phyloP scores from a whole-genome alignment of 768 basidiomycete species.

The Lyophyllum shimeji region DNA sequence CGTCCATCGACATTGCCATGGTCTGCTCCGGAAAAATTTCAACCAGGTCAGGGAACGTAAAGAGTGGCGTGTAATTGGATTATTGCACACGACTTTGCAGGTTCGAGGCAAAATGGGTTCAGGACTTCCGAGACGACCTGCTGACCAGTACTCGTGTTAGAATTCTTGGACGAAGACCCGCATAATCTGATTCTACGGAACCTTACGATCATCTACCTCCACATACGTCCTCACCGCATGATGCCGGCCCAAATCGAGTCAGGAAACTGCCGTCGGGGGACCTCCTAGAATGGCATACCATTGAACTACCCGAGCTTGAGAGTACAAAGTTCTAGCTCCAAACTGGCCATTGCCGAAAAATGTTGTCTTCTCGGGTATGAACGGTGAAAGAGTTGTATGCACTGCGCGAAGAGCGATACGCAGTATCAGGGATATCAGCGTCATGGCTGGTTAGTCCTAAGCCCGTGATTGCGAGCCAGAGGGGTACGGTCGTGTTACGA shows the following conservation, averaged over 20 bases:
- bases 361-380: neutral
- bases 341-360: neutral
- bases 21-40: neutral
- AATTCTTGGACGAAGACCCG: neutral
- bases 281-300: neutral
- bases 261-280: constrained; percentile 2
- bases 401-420: no score
- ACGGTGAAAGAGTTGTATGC: neutral
- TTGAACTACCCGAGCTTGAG: neutral
- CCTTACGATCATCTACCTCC: neutral
- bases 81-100: no score
- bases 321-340: neutral
- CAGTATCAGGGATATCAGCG: neutral
- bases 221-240: neutral
- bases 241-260: neutral
- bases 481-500: neutral
- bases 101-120: neutral
- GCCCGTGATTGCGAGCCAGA: neutral
- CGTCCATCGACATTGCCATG: neutral
- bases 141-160: constrained; percentile 9
- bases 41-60: neutral
- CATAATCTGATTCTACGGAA: neutral
- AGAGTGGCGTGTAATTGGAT: constrained; percentile 5
- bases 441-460: neutral
- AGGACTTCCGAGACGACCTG: constrained; percentile 1